Conservation (phyloP, 495 filamentous ascomycete species). For the Podospora australis region DNA sequence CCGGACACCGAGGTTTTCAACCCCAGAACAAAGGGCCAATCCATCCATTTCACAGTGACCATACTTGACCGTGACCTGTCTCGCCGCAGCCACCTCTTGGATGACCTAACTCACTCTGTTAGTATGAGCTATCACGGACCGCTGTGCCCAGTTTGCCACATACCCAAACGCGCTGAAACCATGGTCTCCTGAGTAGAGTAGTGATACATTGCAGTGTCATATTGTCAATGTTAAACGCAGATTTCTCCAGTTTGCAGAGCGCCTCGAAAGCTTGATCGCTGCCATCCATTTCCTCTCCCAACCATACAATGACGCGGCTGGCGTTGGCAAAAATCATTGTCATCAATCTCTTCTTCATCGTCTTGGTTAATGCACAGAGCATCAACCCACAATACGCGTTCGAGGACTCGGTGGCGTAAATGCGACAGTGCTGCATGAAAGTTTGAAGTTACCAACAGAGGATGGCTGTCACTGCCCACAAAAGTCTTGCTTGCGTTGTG, state of each 20-base stretch:
- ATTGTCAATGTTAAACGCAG: neutral
- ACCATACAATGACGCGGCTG: neutral
- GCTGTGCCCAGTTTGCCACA: neutral
- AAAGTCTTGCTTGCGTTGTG: too few relatives aligned
- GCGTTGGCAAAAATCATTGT: neutral
- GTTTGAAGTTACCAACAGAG: neutral
- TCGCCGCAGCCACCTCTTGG: neutral
- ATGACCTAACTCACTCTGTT: neutral
- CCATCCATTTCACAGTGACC: too few relatives aligned
- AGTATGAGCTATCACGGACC: neutral
- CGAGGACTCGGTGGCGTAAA: neutral
- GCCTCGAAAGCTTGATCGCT: neutral
- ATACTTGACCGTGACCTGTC: too few relatives aligned
- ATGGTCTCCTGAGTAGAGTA: neutral
- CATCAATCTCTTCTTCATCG: neutral
- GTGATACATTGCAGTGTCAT: neutral
- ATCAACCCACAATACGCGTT: neutral
- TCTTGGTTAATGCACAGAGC: neutral
- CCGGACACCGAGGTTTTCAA: too few relatives aligned
- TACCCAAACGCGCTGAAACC: neutral
- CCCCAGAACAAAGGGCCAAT: too few relatives aligned
- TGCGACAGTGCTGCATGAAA: neutral
- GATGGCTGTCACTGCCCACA: too few relatives aligned
- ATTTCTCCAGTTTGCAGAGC: neutral
- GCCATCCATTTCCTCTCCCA: neutral